These are phyloP conservation scores for Yarrowia phangngaensis DNA, from an alignment of 805 yeast genomes.

Conservation along the genomic window DNA sequence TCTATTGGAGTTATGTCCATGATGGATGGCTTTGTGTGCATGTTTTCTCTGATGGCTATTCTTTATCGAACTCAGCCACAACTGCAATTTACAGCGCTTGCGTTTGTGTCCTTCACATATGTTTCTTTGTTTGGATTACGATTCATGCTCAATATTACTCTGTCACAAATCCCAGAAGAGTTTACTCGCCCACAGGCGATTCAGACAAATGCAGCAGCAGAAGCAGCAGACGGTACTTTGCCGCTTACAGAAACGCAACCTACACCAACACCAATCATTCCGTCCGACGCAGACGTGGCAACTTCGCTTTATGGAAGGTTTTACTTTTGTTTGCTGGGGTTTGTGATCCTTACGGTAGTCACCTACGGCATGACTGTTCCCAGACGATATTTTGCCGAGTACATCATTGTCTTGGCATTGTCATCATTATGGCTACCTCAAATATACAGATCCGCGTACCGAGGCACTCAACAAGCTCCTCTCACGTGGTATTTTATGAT, in stretches of 20 bases:
- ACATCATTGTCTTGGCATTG: conserved; percentile 46
- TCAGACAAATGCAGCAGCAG: conserved; percentile 1
- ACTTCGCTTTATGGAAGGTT: conserved; percentile 58
- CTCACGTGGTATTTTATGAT: conserved; percentile 73
- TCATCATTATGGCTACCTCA: conserved; percentile 89
- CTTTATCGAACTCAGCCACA: conserved; percentile 52
- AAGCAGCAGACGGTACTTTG: conserved; percentile 17
- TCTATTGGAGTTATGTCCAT: conserved; percentile 56
- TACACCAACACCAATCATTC: conserved; percentile 29
- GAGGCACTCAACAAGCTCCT: conserved; percentile 59
- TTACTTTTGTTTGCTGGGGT: conserved; percentile 51
- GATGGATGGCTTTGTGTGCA: conserved; percentile 65
- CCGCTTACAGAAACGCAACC: conserved; percentile 31
- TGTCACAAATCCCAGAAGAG: conserved; percentile 52
- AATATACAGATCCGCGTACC: conserved; percentile 66
- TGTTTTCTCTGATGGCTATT: conserved; percentile 58
- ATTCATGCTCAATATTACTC: conserved; percentile 61
- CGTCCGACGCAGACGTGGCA: conserved; percentile 50
- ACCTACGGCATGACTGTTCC: conserved; percentile 59
- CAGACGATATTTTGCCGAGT: conserved; percentile 57
- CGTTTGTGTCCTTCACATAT: conserved; percentile 64
- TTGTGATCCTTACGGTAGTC: conserved; percentile 55
- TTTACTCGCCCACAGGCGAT: conserved; percentile 40
- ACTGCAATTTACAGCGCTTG: conserved; percentile 63
- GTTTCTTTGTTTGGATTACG: conserved; percentile 73